Evolutionary conservation across 345 rosid species (phyloP).

Genomic region (Acer campestre): DNA sequence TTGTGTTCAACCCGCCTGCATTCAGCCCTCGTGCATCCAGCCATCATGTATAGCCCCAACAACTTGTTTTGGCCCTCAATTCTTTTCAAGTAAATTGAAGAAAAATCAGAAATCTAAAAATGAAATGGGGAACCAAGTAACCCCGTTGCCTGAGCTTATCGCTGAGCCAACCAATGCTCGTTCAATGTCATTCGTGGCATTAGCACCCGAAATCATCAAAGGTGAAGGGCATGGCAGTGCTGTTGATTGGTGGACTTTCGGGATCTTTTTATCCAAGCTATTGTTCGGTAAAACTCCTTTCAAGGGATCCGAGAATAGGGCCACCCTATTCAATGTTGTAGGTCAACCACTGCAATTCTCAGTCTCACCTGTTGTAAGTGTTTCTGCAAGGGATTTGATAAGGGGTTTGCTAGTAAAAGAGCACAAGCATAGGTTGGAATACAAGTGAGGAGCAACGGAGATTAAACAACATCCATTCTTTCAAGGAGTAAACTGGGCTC

Average conservation of each 20-base stretch:
- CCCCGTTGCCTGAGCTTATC: constrained; percentile 80
- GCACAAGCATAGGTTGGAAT: constrained; percentile 74
- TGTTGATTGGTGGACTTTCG: constrained; percentile 93
- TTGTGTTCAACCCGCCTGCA: constrained; percentile 67
- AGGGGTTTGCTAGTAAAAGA: constrained; percentile 80
- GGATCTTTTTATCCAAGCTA: constrained; percentile 73
- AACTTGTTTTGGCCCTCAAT: constrained; percentile 58
- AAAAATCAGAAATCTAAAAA: constrained; percentile 51
- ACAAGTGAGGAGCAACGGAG: constrained; percentile 79
- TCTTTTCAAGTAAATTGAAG: constrained; percentile 59
- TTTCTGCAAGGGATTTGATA: constrained; percentile 72
- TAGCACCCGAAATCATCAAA: constrained; percentile 87
- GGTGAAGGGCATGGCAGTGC: constrained; percentile 91
- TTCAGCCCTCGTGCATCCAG: constrained; percentile 51
- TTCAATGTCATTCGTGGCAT: constrained; percentile 78
- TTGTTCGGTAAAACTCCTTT: constrained; percentile 85
- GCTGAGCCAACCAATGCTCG: constrained; percentile 94
- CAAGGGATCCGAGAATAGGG: constrained; percentile 78
- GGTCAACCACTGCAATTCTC: constrained; percentile 79
- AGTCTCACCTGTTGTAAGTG: constrained; percentile 73
- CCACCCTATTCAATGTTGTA: constrained; percentile 79
- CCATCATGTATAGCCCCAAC: constrained; percentile 65
- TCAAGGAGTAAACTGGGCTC: constrained; percentile 86
- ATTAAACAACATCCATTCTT: constrained; percentile 82
- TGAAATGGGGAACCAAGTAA: constrained; percentile 61